Evolutionary conservation across 192 early-diverging fungal genomes (phyloP), one percentile per base, ranked within the genome.

Genomic region (Ambispora gerdemannii): DNA sequence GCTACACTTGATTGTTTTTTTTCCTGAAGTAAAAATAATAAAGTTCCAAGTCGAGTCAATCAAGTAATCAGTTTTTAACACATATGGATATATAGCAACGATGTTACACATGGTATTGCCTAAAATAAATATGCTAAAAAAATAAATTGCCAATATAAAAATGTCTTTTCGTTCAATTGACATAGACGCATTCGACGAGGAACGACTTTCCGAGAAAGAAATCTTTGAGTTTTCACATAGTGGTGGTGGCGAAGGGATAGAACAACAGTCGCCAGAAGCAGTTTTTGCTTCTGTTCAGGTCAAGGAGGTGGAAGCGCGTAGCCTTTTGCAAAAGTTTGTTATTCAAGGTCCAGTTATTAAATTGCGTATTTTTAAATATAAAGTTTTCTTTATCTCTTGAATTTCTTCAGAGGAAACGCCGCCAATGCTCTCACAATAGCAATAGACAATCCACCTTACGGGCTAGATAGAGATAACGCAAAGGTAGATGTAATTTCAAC

Each of bases 91-190:
- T n/a, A n/a, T n/a, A n/a, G n/a, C n/a, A n/a, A n/a, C n/a, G n/a
- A n/a, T n/a, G n/a, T n/a, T n/a, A n/a, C n/a, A n/a, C n/a, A n/a
- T n/a, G n/a, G n/a, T n/a, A n/a, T n/a, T n/a, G n/a, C n/a, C n/a
- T n/a, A n/a, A n/a, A n/a, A n/a, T n/a, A n/a, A n/a, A n/a, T n/a
- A n/a, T n/a, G n/a, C n/a, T n/a, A n/a, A n/a, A n/a, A n/a, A n/a
- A n/a, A n/a, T n/a, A n/a, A n/a, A n/a, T n/a, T n/a, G n/a, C n/a
- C n/a, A n/a, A n/a, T n/a, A n/a, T n/a, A 38, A 56, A 35, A 10
- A 90, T 90, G 89, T 77, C 89, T 69, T 87, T 87, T 80, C 86
- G 89, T 56, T 85, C 76, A 73, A 81, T 87, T 56, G 84, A 90
- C 75, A 83, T 90, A 63, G 89, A 90, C 72, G 74, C 79, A 51